Base-by-base conservation (phyloP, 1,139 yeast species). In the Zhuliangozyma blackwelliae region DNA sequence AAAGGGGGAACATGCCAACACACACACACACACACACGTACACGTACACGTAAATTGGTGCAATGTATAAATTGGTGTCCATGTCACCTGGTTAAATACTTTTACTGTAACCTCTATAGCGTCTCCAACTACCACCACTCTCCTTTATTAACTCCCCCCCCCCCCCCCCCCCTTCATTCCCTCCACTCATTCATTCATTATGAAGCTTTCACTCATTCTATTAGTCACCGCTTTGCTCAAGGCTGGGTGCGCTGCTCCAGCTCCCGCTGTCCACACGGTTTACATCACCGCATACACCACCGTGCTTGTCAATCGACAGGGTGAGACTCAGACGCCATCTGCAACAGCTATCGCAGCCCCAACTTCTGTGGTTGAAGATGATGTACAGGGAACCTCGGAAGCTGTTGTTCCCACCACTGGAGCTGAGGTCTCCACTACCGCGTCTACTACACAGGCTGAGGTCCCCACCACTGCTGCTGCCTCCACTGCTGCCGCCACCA, bases 231-330 rank as follows among this genome's bases (percentile, higher is more conserved):
- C 41, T 12, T 41, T 50, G 26, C 31, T 49, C 22, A 37, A 43
- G 8, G 34, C 40, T 23, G 33, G 46, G 25, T 36, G 28, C 31
- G 36, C 41, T 23, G 57, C 60, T 36, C 52, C 46, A 28, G 42
- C 46, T 27, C 63, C 65, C 10, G 57, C 51, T 28, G 57, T 59
- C 16, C 54, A 40, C 25, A 40, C 57, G n/a, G 49, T 47, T 8
- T 28, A 34, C 25, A 40, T 47, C 13, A 44, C 51, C 16, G 49
- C 44, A 31, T 48, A 35, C 39, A 46, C 47, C 27, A 51, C 55
- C 26, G 55, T 51, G 12, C 39, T 29, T 19, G 49, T 45, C 32
- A 46, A 40, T 32, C 35, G 35, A 11, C 28, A 40, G 13, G 45
- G 44, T 27, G 33, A 39, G 27, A 35, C 41, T 9, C 35, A 38